These are phyloP conservation scores for Colletotrichum limetticola DNA, from an alignment of 2,329 filamentous ascomycete species.

Conservation along the genomic window DNA sequence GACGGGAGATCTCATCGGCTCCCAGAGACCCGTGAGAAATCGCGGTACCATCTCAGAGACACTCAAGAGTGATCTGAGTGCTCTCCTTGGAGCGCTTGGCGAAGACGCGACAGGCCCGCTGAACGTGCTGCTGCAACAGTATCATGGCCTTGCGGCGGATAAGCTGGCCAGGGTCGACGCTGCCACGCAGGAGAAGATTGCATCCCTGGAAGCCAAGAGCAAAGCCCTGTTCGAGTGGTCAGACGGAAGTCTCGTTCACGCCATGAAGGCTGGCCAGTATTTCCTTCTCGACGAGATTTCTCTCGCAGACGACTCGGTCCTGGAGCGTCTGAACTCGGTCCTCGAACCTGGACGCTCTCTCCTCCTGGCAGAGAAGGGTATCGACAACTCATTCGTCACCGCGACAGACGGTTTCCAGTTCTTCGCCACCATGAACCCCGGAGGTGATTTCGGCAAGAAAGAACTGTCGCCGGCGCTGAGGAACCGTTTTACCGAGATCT, in stretches of 20 bases:
- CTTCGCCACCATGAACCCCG: constrained; percentile 98
- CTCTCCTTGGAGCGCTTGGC: constrained; percentile 55
- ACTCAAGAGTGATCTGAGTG: constrained; percentile 70
- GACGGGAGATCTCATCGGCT: constrained; percentile 95
- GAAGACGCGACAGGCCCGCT: constrained; percentile 54
- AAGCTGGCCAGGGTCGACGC: constrained; percentile 58
- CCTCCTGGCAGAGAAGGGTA: constrained; percentile 92
- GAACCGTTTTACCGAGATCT: constrained; percentile 98
- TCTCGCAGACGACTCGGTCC: constrained; percentile 94
- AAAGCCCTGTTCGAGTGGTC: constrained; percentile 96
- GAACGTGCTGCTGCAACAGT: constrained; percentile 68
- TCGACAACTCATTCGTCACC: constrained; percentile 81
- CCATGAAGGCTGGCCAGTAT: constrained; percentile 89
- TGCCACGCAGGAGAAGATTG: constrained; percentile 58
- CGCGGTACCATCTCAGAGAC: constrained; percentile 76
- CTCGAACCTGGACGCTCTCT: constrained; percentile 89
- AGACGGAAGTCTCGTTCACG: constrained; percentile 91
- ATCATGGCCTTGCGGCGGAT: constrained; percentile 62
- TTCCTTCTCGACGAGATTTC: constrained; percentile 99
- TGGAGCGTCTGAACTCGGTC: constrained; percentile 96
- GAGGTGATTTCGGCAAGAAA: constrained; percentile 97
- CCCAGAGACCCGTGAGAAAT: constrained; percentile 91
- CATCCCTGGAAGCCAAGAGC: constrained; percentile 66
- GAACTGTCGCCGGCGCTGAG: constrained; percentile 94
- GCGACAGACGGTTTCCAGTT: constrained; percentile 90